phyloP scores from a whole-genome alignment of 1,284 basidiomycete species.

The Ganoderma sinense region DNA sequence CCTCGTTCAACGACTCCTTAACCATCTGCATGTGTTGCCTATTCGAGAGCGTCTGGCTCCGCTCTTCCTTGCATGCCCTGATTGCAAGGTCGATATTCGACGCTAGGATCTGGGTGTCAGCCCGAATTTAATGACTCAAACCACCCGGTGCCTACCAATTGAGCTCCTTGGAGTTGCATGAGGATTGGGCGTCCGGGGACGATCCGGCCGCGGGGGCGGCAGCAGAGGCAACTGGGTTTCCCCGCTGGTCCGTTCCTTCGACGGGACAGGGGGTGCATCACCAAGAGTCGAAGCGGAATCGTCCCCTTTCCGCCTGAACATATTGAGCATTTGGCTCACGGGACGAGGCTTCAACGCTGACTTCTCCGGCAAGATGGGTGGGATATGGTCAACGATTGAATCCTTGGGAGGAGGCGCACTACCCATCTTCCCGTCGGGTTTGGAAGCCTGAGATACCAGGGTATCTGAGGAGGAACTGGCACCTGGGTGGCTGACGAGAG shows the following conservation, averaged over 20 bases:
- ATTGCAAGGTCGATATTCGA: constrained; percentile 82
- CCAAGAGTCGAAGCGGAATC: background rate
- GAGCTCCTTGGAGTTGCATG: constrained; percentile 63
- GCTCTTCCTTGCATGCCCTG: constrained; percentile 78
- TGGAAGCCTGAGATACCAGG: constrained; percentile 18
- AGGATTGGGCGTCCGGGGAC: constrained; percentile 28
- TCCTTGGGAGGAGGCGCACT: constrained; percentile 8
- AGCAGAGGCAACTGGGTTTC: constrained; percentile 37
- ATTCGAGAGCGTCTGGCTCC: constrained; percentile 66
- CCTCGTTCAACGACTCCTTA: constrained; percentile 78
- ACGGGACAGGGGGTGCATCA: constrained; percentile 19
- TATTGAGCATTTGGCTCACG: constrained; percentile 20
- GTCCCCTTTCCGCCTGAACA: constrained; percentile 16
- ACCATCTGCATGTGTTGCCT: constrained; percentile 75
- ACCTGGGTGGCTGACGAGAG: constrained; percentile 9
- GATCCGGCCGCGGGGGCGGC: constrained; percentile 16
- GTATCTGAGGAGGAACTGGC: constrained; percentile 24
- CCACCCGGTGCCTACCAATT: constrained; percentile 56
- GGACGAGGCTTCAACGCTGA: constrained; percentile 17
- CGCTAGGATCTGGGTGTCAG: constrained; percentile 44
- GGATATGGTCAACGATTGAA: constrained; percentile 1
- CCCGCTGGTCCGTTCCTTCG: constrained; percentile 37
- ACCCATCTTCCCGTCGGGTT: constrained; percentile 10
- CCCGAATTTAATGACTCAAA: background rate
- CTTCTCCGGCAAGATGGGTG: background rate